Conservation (phyloP, 1,139 yeast genomes). For the Protomyces arabidopsidicola region DNA sequence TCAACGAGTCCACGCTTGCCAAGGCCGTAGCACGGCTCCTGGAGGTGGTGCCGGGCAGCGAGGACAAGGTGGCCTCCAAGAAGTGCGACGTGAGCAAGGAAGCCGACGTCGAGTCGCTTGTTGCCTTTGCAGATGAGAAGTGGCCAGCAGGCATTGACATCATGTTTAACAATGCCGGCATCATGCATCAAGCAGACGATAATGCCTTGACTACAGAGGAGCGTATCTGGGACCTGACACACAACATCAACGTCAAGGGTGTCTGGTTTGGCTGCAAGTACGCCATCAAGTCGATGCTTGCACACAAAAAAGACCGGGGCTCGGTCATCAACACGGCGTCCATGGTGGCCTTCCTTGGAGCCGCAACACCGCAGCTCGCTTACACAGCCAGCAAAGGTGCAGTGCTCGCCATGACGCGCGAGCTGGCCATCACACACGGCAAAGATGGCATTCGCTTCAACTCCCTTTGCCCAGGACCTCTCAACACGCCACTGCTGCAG, state of each 20-base stretch:
- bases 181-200: conserved; percentile 67
- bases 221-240: conserved; percentile 49
- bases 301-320: conserved; percentile 47
- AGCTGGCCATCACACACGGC: conserved; percentile 65
- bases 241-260: conserved; percentile 52
- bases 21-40: conserved; percentile 39
- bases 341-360: conserved; percentile 53
- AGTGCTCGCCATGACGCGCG: conserved; percentile 50
- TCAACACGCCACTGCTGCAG: conserved; percentile 54
- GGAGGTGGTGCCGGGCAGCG: conserved; percentile 33
- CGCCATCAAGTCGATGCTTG: conserved; percentile 50
- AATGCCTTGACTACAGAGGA: conserved; percentile 43
- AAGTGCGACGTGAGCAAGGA: conserved; percentile 42
- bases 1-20: conserved; percentile 40
- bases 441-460: conserved; percentile 64
- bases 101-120: conserved; percentile 40
- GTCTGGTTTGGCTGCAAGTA: conserved; percentile 57
- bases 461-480: conserved; percentile 65
- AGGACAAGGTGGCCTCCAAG: conserved; percentile 36
- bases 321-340: conserved; percentile 62
- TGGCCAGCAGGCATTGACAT: conserved; percentile 57
- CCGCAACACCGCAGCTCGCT: conserved; percentile 44
- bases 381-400: conserved; percentile 46
- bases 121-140: conserved; percentile 45
- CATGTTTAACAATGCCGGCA: conserved; percentile 70